phyloP scores from a whole-genome alignment of 768 basidiomycete species.

The Guyanaporus albipodus region DNA sequence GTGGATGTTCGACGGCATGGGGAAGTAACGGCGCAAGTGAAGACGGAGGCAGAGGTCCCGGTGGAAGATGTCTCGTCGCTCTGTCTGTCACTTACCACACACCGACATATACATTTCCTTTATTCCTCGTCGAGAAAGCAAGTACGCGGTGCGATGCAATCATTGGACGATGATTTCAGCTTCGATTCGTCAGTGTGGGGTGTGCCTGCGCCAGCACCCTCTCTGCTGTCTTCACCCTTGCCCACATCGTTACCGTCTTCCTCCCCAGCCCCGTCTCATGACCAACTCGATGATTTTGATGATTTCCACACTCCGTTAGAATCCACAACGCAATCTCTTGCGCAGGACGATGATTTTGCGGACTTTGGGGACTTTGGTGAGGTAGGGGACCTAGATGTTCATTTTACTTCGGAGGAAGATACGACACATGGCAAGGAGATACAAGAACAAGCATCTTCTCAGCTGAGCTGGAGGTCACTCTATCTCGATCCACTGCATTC shows the following conservation, averaged over 20 bases:
- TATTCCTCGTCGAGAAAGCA: not conserved
- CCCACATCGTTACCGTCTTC: slow-evolving; percentile 19
- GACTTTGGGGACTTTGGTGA: slow-evolving; percentile 89
- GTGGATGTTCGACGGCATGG: slow-evolving; percentile 32
- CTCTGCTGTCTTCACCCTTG: slow-evolving; percentile 27
- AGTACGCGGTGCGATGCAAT: slow-evolving; percentile 12
- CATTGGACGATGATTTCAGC: slow-evolving; percentile 69
- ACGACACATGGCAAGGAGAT: slow-evolving; percentile 12
- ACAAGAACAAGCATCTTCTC: slow-evolving; percentile 38
- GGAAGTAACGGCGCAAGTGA: too few species aligned
- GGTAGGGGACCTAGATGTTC: slow-evolving; percentile 37
- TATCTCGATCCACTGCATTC: slow-evolving; percentile 62
- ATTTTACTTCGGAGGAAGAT: slow-evolving; percentile 38
- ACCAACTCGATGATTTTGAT: slow-evolving; percentile 51
- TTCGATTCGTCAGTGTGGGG: slow-evolving; percentile 78
- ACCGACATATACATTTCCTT: slow-evolving; percentile 11
- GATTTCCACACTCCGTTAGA: slow-evolving; percentile 46
- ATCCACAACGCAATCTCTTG: slow-evolving; percentile 39
- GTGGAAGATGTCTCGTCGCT: not conserved
- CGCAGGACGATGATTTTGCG: slow-evolving; percentile 71
- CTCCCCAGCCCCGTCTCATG: slow-evolving; percentile 28
- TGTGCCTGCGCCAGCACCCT: slow-evolving; percentile 35
- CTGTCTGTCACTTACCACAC: not conserved
- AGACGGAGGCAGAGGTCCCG: too few species aligned
- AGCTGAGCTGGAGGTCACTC: slow-evolving; percentile 56